phyloP scores from a whole-genome alignment of 768 basidiomycete species.

The Tephrocybe sp. region DNA sequence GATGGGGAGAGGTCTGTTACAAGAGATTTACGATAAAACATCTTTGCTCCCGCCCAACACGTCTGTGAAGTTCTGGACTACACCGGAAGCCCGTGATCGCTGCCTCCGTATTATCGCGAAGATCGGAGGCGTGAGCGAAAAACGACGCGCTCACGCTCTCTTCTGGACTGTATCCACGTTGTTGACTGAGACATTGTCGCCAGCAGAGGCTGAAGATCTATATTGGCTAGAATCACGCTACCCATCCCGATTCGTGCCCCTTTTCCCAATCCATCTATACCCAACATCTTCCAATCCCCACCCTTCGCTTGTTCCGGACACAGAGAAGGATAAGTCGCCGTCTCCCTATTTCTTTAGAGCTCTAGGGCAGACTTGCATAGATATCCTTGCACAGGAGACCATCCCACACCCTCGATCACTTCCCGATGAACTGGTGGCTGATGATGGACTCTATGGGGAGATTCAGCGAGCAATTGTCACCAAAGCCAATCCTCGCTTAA shows the following conservation, averaged over 20 bases:
- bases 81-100: conserved; percentile 68
- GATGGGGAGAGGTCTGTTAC: conserved; percentile 57
- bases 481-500: conserved; percentile 56
- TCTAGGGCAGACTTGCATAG: conserved; percentile 49
- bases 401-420: conserved; percentile 31
- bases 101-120: conserved; percentile 76
- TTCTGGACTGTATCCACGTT: conserved; percentile 34
- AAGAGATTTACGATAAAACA: conserved; percentile 58
- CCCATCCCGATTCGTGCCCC: conserved; percentile 45
- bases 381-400: conserved; percentile 49
- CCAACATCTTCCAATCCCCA: conserved; percentile 24
- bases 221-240: conserved; percentile 71
- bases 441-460: conserved; percentile 24
- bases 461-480: conserved; percentile 54
- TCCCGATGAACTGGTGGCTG: conserved; percentile 18
- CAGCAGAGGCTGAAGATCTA: conserved; percentile 30
- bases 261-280: conserved; percentile 57
- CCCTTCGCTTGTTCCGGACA: conserved; percentile 7
- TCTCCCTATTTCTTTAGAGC: conserved; percentile 40
- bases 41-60: conserved; percentile 13
- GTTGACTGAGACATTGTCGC: conserved; percentile 10
- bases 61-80: conserved; percentile 73
- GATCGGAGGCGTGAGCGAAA: conserved; percentile 74
- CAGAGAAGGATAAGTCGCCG: not conserved
- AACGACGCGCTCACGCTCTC: conserved; percentile 57